Evolutionary conservation across 1,284 basidiomycete genomes (phyloP).

Genomic region (Uromyces viciae-fabae): DNA sequence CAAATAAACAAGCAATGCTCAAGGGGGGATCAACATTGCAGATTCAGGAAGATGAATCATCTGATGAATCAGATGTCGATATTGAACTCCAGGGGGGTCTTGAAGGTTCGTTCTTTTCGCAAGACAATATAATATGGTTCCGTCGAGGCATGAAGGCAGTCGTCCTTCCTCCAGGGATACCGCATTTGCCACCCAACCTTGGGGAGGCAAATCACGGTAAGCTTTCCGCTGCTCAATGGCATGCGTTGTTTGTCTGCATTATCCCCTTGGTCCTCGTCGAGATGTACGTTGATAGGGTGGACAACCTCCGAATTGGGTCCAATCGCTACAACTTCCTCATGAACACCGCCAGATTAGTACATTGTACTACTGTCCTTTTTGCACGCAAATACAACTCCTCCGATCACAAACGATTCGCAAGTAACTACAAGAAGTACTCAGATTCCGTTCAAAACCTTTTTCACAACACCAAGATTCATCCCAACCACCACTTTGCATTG

Average conservation of each 20-base stretch:
- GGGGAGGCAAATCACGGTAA: background rate
- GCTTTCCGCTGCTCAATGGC: slow-evolving; percentile 14
- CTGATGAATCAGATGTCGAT: background rate
- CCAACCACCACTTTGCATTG: slow-evolving; percentile 34
- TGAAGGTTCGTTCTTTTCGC: background rate
- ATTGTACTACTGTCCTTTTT: slow-evolving; percentile 15
- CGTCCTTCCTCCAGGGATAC: background rate
- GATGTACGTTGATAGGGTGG: background rate
- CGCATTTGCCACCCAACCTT: slow-evolving; percentile 23
- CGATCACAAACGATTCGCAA: background rate
- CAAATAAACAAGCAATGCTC: background rate
- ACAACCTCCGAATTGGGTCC: background rate
- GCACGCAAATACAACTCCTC: background rate
- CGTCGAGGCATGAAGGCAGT: background rate
- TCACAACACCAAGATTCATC: background rate
- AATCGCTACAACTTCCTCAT: slow-evolving; percentile 1
- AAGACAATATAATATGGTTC: background rate
- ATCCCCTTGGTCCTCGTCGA: slow-evolving; percentile 3
- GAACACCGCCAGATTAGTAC: background rate
- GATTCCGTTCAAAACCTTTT: background rate
- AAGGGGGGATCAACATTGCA: background rate
- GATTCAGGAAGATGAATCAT: background rate
- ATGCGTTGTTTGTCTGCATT: background rate
- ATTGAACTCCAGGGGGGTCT: background rate
- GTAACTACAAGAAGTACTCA: background rate